Conservation (phyloP, 106 monocot species). For the Dioscorea alata region DNA sequence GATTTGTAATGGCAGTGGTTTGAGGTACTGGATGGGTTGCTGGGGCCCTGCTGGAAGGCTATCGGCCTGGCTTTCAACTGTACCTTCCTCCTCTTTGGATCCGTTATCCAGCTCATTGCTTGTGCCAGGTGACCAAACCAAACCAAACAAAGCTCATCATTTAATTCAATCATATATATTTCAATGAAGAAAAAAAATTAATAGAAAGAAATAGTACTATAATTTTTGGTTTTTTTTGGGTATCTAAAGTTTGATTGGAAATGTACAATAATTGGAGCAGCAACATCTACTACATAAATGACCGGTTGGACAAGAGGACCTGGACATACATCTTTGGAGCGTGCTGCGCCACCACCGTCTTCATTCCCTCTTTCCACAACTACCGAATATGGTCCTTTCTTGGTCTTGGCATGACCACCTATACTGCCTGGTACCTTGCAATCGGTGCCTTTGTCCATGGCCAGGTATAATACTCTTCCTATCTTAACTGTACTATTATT, state of each 20-base stretch:
- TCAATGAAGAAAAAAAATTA: too few species aligned
- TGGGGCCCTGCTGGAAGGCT: conserved; percentile 74
- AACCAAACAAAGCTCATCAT: not conserved
- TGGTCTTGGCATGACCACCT: conserved; percentile 86
- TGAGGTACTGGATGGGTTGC: conserved; percentile 67
- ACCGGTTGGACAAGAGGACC: conserved; percentile 73
- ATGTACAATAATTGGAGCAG: conserved; percentile 13
- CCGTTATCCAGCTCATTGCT: conserved; percentile 63
- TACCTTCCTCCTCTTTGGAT: conserved; percentile 78
- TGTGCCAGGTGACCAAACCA: conserved; percentile 39
- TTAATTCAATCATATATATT: too few species aligned
- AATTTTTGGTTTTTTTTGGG: too few species aligned
- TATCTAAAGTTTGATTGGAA: not conserved
- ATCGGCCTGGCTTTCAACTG: conserved; percentile 69
- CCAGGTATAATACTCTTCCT: conserved; percentile 32
- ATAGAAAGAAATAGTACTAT: too few species aligned
- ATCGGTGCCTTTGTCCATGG: conserved; percentile 65
- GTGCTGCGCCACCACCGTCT: conserved; percentile 84
- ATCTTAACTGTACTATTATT: too few species aligned
- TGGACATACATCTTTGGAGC: conserved; percentile 96
- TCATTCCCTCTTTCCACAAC: conserved; percentile 89
- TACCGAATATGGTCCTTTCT: conserved; percentile 89
- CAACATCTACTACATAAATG: conserved; percentile 93
- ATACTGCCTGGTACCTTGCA: conserved; percentile 88
- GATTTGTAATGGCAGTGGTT: conserved; percentile 39